These are phyloP conservation scores for Penicillium psychrofluorescens DNA, from an alignment of 495 filamentous ascomycete species.

Conservation along the genomic window DNA sequence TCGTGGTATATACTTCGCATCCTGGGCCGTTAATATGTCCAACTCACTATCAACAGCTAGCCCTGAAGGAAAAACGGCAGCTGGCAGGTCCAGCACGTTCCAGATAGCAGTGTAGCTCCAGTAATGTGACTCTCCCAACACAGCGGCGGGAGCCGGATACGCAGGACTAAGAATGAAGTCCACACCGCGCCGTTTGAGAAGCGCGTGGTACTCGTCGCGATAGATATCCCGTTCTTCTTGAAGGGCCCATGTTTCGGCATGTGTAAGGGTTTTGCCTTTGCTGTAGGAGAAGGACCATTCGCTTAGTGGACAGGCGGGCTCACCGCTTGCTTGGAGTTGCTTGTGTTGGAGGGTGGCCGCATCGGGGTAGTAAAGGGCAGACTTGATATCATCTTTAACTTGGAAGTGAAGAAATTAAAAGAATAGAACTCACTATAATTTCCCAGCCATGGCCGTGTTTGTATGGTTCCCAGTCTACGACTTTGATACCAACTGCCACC, in stretches of 20 bases:
- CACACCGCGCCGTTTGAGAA: conserved; percentile 53
- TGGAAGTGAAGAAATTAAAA: not conserved
- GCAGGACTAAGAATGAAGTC: conserved; percentile 67
- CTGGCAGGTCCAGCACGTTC: conserved; percentile 67
- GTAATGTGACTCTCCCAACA: conserved; percentile 53
- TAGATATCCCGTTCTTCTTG: conserved; percentile 49
- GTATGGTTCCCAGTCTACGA: conserved; percentile 62
- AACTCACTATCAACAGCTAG: conserved; percentile 35
- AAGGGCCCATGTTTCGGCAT: conserved; percentile 37
- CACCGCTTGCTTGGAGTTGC: conserved; percentile 41
- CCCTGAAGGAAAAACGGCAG: conserved; percentile 47
- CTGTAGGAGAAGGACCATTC: conserved; percentile 51
- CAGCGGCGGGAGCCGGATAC: conserved; percentile 51
- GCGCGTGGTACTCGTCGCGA: conserved; percentile 46
- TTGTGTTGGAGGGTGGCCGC: conserved; percentile 38
- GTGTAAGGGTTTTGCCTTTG: conserved; percentile 28
- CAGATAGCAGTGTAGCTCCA: conserved; percentile 69
- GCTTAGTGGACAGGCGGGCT: conserved; percentile 50
- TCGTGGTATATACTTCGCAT: conserved; percentile 22
- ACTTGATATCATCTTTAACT: conserved; percentile 13
- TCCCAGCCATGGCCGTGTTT: conserved; percentile 54
- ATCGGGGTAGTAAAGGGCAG: conserved; percentile 50
- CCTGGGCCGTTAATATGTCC: conserved; percentile 16
- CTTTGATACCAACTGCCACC: conserved; percentile 40
- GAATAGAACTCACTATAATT: conserved; percentile 35